A percentile compares a stretch with the other conserved stretches of the same genome.
Conservation (phyloP, 106 monocot species). For the Apostasia ramifera region DNA sequence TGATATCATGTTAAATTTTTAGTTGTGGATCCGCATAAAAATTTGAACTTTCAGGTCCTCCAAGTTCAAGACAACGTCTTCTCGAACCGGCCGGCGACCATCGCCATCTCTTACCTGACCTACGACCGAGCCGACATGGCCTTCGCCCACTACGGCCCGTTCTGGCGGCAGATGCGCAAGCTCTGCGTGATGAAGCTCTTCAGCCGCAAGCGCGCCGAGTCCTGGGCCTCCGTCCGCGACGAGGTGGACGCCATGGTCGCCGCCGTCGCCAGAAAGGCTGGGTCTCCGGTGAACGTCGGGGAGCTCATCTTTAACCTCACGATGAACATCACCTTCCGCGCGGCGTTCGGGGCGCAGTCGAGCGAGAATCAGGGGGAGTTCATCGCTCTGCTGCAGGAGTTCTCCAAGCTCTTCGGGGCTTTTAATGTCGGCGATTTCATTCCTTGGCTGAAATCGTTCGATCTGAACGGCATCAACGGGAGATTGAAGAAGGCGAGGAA, state of each 20-base stretch:
- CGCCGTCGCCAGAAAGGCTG: slow-evolving; percentile 1
- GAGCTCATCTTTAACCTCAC: slow-evolving; percentile 67
- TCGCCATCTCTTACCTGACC: slow-evolving; percentile 78
- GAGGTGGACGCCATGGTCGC: slow-evolving; percentile 41
- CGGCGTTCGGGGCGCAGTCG: slow-evolving; percentile 60
- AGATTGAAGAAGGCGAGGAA: slow-evolving; percentile 42
- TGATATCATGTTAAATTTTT: no score
- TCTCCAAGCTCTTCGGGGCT: slow-evolving; percentile 82
- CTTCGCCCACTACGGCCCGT: slow-evolving; percentile 94
- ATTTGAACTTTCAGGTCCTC: slow-evolving; percentile 25
- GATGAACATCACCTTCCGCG: slow-evolving; percentile 69
- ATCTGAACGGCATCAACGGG: slow-evolving; percentile 54
- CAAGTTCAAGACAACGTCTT: slow-evolving; percentile 75
- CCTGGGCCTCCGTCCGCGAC: slow-evolving; percentile 83
- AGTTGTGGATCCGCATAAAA: no score
- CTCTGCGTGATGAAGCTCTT: slow-evolving; percentile 89
- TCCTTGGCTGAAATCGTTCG: slow-evolving; percentile 67
- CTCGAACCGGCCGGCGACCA: slow-evolving; percentile 79
- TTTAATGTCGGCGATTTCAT: slow-evolving; percentile 87
- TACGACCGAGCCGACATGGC: slow-evolving; percentile 96
- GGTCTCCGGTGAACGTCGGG: slow-evolving; percentile 52
- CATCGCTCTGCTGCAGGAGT: slow-evolving; percentile 72
- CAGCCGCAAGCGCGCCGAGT: slow-evolving; percentile 80
- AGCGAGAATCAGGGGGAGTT: slow-evolving; percentile 45
- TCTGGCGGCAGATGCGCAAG: slow-evolving; percentile 99